Conservation (phyloP, 371 early-diverging fungal species). For the Zychaea mexicana region DNA sequence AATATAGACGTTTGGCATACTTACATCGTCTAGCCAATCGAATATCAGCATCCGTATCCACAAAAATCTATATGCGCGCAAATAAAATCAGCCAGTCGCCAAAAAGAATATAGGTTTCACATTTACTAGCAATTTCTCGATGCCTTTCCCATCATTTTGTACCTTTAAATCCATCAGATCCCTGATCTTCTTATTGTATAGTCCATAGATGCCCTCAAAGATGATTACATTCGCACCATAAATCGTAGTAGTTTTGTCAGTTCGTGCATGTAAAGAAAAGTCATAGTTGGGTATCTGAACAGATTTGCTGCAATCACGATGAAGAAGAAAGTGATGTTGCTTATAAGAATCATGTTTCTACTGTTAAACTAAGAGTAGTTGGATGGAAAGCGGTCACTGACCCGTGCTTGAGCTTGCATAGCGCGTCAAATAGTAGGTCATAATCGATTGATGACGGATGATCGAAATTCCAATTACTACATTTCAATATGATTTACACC, state of each 20-base stretch:
- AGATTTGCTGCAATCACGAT: constrained; percentile 58
- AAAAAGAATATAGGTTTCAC: too few species aligned
- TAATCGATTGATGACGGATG: constrained; percentile 85
- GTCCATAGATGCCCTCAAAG: constrained; percentile 92
- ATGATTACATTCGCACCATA: constrained; percentile 94
- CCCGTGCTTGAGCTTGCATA: constrained; percentile 78
- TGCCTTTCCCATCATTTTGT: constrained; percentile 4
- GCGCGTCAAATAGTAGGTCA: constrained; percentile 69
- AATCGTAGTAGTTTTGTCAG: constrained; percentile 65
- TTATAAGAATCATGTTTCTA: too few species aligned
- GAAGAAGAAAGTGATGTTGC: not conserved
- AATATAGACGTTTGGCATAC: constrained; percentile 13
- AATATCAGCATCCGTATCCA: constrained; percentile 93
- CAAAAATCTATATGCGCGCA: constrained; percentile 86
- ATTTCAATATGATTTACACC: not conserved
- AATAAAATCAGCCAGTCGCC: not conserved
- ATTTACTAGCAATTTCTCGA: not conserved
- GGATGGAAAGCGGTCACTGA: constrained; percentile 14
- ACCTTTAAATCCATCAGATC: constrained; percentile 91
- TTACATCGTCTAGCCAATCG: constrained; percentile 84
- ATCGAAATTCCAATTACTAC: constrained; percentile 80
- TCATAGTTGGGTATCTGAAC: constrained; percentile 82
- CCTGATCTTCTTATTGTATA: constrained; percentile 79
- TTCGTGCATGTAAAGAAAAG: constrained; percentile 76
- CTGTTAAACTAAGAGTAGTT: too few species aligned